phyloP scores from a whole-genome alignment of 169 alveolate species.

The Babesia ovata region DNA sequence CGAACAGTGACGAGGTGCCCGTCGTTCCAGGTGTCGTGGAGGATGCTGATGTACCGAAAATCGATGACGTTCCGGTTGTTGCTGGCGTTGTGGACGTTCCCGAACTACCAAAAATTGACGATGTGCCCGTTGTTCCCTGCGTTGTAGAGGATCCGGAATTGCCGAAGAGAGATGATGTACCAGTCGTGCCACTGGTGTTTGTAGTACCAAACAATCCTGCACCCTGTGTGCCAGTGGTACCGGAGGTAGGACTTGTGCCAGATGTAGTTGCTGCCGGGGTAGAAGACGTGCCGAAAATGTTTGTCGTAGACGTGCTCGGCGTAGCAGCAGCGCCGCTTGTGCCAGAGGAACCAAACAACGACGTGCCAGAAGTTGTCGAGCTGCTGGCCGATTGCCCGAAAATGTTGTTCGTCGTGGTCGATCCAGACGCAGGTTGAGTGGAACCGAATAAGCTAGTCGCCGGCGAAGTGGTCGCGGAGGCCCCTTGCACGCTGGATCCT shows the following conservation, averaged over 20 bases:
- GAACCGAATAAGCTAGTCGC: conserved; percentile 12
- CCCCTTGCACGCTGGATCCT: conserved; percentile 9
- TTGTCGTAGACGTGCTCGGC: neutral
- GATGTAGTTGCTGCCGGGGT: conserved; percentile 1
- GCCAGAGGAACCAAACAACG: neutral
- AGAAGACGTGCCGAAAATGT: neutral
- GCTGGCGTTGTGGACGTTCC: no score
- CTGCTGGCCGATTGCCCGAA: neutral
- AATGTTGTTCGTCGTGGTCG: conserved; percentile 6
- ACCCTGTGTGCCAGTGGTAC: neutral
- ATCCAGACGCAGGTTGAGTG: neutral
- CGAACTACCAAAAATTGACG: no score
- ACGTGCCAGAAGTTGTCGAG: neutral
- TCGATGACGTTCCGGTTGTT: no score
- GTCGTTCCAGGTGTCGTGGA: no score
- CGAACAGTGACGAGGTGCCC: no score
- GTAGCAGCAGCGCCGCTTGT: conserved; percentile 4
- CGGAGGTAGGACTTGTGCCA: neutral
- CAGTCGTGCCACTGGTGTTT: neutral
- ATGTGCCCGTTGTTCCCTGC: neutral
- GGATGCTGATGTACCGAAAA: no score
- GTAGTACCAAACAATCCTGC: neutral
- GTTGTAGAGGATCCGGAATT: neutral
- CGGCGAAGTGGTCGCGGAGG: neutral
- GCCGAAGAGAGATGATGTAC: neutral